Percentiles rank a stretch among this genome's conserved stretches.
Conservation (phyloP, 108 stramenopile species). For the Pseudonitzschia multiseries region DNA sequence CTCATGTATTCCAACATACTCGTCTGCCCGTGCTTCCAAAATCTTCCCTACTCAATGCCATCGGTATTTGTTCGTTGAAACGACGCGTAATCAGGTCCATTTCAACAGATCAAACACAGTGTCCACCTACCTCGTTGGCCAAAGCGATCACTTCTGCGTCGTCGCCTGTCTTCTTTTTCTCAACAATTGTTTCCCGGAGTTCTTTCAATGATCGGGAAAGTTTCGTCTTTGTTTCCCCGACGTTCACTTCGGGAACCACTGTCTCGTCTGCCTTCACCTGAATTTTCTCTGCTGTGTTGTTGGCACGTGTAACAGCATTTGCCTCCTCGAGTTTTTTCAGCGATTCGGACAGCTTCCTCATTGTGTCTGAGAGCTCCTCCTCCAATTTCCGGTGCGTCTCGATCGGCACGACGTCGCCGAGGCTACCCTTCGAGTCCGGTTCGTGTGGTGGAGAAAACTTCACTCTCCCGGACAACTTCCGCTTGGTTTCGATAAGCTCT, state of each 20-base stretch:
- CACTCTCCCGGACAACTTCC: too few relatives aligned
- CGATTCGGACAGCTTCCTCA: neutral
- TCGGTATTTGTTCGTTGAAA: too few relatives aligned
- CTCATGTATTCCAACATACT: too few relatives aligned
- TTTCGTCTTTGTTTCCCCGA: neutral
- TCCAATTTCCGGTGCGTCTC: neutral
- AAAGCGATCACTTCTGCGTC: neutral
- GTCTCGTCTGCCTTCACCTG: too few relatives aligned
- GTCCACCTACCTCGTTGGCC: neutral
- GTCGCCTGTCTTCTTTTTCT: neutral
- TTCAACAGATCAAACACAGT: neutral
- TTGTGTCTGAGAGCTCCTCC: neutral
- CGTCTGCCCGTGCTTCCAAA: too few relatives aligned
- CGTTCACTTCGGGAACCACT: too few relatives aligned
- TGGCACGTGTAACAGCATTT: too few relatives aligned
- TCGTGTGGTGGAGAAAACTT: too few relatives aligned
- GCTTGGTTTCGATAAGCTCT: too few relatives aligned
- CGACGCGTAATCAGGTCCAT: too few relatives aligned
- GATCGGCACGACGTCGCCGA: neutral
- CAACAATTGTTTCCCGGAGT: neutral
- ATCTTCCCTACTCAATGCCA: too few relatives aligned
- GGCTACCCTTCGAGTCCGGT: neutral
- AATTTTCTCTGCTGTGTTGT: too few relatives aligned
- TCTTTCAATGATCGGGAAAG: neutral
- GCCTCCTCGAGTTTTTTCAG: neutral